Base-by-base conservation (phyloP, 2,329 filamentous ascomycete genomes). In the Elsinoe fawcettii region DNA sequence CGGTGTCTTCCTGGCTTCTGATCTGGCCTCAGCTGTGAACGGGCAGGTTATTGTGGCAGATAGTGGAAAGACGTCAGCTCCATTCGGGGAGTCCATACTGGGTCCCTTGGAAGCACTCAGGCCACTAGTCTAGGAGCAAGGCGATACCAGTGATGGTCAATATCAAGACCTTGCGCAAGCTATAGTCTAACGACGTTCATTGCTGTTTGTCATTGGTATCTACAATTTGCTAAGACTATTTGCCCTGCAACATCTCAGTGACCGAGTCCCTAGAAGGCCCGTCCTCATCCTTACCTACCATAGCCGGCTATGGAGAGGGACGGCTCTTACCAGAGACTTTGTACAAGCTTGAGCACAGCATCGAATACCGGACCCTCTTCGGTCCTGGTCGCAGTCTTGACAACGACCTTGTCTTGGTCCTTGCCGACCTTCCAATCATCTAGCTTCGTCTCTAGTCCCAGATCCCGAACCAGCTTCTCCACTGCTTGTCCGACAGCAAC, bases 371-470 rank as follows among this genome's bases (percentile, higher is more conserved):
- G 66, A 3, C 74, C 75, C 22, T 69, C 70, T 62, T 76, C 72
- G 64, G 67, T 63, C 16, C 69, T 70, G 9, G 74, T 77, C 18
- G 74, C 75, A 56, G 71, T 69, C 66, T 75, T 72, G 3, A 68
- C 68, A 60, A 77, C 76, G 2, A 73, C 64, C 5, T 69, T 66
- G 22, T 74, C 65, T 64, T 77, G 69, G 58, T 73, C 72, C 58
- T 65, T 67, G 0, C 67, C 70, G 11, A 77, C 74, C 41, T 71
- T 65, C 58, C 76, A 77, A 63, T 75, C 73, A 14, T 70, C 71
- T 66, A 80, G 64, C 44, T 73, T 74, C n/a, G 65, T 69, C 65
- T 75, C 72, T 57, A 79, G 58, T 0, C 68, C 76, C 39, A 80
- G 59, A 1, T 66, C 64, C 59, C 69, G 64, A 3, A 80, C 76